These are phyloP conservation scores for Castanea mollissima DNA, from an alignment of 306 rosid genomes.

Conservation along the genomic window DNA sequence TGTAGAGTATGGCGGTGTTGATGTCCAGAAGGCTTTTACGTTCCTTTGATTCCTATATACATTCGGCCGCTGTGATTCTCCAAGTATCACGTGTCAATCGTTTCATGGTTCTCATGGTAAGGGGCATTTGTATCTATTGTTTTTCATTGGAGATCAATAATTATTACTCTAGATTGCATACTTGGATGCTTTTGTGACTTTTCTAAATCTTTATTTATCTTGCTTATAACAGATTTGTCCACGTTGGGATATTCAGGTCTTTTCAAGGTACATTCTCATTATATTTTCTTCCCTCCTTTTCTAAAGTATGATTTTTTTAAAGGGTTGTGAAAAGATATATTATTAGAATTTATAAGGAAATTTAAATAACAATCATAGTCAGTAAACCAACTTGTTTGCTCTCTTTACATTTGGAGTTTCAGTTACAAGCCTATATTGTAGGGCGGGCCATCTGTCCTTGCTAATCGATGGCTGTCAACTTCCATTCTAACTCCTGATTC, in stretches of 20 bases:
- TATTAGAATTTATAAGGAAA: neutral
- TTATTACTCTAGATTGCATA: neutral
- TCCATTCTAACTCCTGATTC: constrained; percentile 42
- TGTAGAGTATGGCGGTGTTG: constrained; percentile 52
- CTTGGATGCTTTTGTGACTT: neutral
- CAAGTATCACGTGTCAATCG: constrained; percentile 24
- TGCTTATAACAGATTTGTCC: constrained; percentile 30
- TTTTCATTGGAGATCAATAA: neutral
- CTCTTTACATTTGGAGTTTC: constrained; percentile 7
- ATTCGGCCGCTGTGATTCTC: constrained; percentile 37
- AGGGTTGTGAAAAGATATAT: neutral
- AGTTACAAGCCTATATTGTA: constrained; percentile 27
- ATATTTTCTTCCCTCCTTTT: constrained; percentile 12
- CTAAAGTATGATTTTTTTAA: neutral
- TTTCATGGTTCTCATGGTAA: constrained; percentile 43
- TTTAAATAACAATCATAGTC: neutral
- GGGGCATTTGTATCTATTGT: neutral
- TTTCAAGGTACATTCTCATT: constrained; percentile 42
- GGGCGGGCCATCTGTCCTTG: constrained; percentile 43
- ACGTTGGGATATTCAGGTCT: constrained; percentile 31
- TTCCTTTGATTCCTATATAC: constrained; percentile 49
- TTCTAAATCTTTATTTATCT: neutral
- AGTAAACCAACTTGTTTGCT: neutral
- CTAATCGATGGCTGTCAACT: constrained; percentile 45
- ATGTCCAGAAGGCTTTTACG: constrained; percentile 60